A percentile compares a stretch with the other conserved stretches of the same genome.
Conservation (phyloP, 345 rosid genomes). For the Melastoma malabathricum region DNA sequence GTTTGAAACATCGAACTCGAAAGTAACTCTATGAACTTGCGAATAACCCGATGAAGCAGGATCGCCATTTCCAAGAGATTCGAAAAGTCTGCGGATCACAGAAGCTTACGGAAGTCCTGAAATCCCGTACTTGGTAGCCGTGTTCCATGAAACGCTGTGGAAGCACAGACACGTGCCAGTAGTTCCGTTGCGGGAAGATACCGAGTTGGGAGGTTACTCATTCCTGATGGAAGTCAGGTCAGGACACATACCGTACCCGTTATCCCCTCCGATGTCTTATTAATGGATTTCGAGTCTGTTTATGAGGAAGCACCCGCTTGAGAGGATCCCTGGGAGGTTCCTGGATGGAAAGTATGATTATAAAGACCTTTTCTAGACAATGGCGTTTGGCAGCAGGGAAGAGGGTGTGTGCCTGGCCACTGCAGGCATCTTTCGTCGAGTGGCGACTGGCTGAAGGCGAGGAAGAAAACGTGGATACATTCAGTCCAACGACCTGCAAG, state of each 20-base stretch:
- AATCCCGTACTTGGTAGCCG: slow-evolving; percentile 46
- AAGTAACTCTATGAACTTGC: slow-evolving; percentile 83
- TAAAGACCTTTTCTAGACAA: slow-evolving; percentile 56
- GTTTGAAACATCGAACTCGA: too few species aligned
- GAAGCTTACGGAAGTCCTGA: slow-evolving; percentile 42
- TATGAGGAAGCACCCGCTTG: slow-evolving; percentile 30
- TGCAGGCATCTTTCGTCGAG: slow-evolving; percentile 47
- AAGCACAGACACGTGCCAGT: too few species aligned
- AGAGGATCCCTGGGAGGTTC: slow-evolving; percentile 75
- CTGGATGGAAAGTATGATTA: slow-evolving; percentile 36
- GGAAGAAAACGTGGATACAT: slow-evolving; percentile 49
- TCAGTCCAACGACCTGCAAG: slow-evolving; percentile 58
- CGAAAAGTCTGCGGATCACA: slow-evolving; percentile 36
- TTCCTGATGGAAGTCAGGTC: too few species aligned
- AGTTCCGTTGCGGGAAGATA: too few species aligned
- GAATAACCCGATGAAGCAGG: slow-evolving; percentile 40
- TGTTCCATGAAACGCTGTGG: slow-evolving; percentile 60
- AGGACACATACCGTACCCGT: too few species aligned
- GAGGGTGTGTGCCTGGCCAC: slow-evolving; percentile 67
- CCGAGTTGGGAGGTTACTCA: too few species aligned
- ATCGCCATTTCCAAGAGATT: slow-evolving; percentile 30
- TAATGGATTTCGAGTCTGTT: neutral
- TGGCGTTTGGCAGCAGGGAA: slow-evolving; percentile 93
- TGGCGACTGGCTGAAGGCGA: slow-evolving; percentile 58
- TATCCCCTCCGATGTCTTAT: too few species aligned